Evolutionary conservation across 306 rosid species (phyloP), one percentile per base, ranked within the genome.

Genomic region (Alnus glutinosa): DNA sequence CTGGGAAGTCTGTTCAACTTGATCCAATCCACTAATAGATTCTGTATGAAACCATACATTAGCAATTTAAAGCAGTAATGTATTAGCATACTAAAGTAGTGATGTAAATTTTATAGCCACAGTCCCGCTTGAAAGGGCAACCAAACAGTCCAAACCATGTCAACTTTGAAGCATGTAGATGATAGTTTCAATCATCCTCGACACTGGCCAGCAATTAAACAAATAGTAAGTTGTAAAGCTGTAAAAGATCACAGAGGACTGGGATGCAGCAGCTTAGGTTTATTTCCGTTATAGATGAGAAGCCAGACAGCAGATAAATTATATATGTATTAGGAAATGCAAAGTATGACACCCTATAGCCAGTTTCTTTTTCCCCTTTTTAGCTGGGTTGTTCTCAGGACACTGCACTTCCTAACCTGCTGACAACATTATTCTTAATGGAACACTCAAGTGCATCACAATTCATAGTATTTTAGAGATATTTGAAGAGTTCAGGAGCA

Each of bases 11-110:
- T 86, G 91, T 77, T 93, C 97, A 63, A 86, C 88, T 83, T 87
- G 94, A 84, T 91, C 97, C 73, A 85, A 85, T 85, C 93, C 87
- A 81, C 95, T 89, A 48, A 80, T 70, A 62, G 92, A 82, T 82
- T 86, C 97, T 93, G 89, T 2, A 80, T 15, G 39, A 71, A 34
- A 18, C 37, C 36, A 75, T 30, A 28, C n/a, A 55, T 55, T 10
- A 54, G 62, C 46, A 66, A 44, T 13, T 48, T 61, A 34, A 36
- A 34, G 46, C 44, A 63, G 19, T 14, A 36, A 63, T 63, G 70
- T 34, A 63, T 63, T 34, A 63, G 44, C 18, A 63, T 18, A 42
- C 23, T 6, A 16, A 16, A 67, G 72, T 28, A 67, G 70, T 37
- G 39, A 67, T 67, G 32, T 18, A 42, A 37, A 37, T 63, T 36